A percentile compares a stretch with the other conserved stretches of the same genome.
Conservation (phyloP, 2,329 filamentous ascomycete species). For the Pyrenochaeta sp. region DNA sequence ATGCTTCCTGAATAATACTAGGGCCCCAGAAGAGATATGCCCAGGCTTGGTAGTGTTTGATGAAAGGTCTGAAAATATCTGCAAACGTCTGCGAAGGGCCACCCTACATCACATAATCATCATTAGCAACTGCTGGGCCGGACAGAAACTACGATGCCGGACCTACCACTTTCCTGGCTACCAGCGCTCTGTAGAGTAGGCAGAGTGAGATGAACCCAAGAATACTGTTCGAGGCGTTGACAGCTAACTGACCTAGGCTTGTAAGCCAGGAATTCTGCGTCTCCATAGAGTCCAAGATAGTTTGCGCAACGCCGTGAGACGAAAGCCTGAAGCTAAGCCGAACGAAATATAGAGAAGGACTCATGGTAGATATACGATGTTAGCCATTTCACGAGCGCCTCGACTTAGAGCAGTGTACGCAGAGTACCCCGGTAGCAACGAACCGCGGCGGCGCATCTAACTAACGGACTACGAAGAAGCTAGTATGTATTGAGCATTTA, state of each 20-base stretch:
- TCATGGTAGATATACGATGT: conserved; percentile 13
- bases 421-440: conserved; percentile 3
- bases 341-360: neutral
- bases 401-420: conserved; percentile 2
- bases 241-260: conserved; percentile 7
- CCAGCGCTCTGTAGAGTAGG: conserved; percentile 19
- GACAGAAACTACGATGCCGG: too few relatives aligned
- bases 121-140: neutral
- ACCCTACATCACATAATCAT: neutral
- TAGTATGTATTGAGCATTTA: too few relatives aligned
- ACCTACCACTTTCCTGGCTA: conserved; percentile 15
- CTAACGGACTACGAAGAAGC: neutral
- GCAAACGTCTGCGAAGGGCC: conserved; percentile 6
- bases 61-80: conserved; percentile 8
- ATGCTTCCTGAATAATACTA: conserved; percentile 21
- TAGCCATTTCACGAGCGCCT: neutral
- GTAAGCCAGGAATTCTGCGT: conserved; percentile 8
- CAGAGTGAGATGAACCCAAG: conserved; percentile 19
- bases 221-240: conserved; percentile 19
- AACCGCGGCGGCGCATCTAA: neutral
- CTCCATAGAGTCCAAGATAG: conserved; percentile 3
- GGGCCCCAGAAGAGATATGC: conserved; percentile 22
- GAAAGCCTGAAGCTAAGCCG: neutral
- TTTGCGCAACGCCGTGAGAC: neutral
- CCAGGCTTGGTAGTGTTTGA: conserved; percentile 20